Percentiles rank a stretch among this genome's conserved stretches.
These are phyloP conservation scores for Aspergillus coremiiformis DNA, from an alignment of 495 filamentous ascomycete species.

Conservation along the genomic window DNA sequence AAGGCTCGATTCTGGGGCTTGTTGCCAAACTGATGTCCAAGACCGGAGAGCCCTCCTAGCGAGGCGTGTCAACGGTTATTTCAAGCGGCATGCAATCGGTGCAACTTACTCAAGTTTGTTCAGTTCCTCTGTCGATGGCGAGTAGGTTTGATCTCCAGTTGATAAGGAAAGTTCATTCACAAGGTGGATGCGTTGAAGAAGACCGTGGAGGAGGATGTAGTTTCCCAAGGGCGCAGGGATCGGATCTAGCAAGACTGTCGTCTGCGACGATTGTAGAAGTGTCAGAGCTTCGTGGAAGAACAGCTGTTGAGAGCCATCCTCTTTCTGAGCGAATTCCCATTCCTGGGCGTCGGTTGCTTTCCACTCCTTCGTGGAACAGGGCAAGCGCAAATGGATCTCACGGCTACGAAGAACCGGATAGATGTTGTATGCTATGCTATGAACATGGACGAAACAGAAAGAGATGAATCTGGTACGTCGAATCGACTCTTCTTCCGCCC, in stretches of 20 bases:
- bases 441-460: slow-evolving; percentile 35
- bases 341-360: slow-evolving; percentile 25
- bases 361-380: slow-evolving; percentile 36
- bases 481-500: slow-evolving; percentile 34
- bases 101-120: slow-evolving; percentile 33
- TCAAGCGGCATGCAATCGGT: background rate
- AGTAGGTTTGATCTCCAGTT: slow-evolving; percentile 25
- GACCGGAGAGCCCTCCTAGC: slow-evolving; percentile 29
- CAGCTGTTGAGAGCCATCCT: slow-evolving; percentile 26
- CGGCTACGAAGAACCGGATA: slow-evolving; percentile 34
- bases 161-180: slow-evolving; percentile 35
- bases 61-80: background rate
- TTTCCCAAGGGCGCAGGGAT: slow-evolving; percentile 35
- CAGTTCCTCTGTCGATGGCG: slow-evolving; percentile 30
- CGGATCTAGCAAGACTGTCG: slow-evolving; percentile 23
- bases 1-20: slow-evolving; percentile 36
- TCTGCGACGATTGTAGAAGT: slow-evolving; percentile 27
- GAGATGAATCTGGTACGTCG: slow-evolving; percentile 33
- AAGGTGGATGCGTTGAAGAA: slow-evolving; percentile 36
- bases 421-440: slow-evolving; percentile 34
- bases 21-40: slow-evolving; percentile 38
- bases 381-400: slow-evolving; percentile 33
- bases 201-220: slow-evolving; percentile 33
- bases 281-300: slow-evolving; percentile 36
- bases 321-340: slow-evolving; percentile 29